Evolutionary conservation across 2,329 filamentous ascomycete genomes (phyloP), one percentile per base, ranked within the genome.

Genomic region (Gremmenia infestans): DNA sequence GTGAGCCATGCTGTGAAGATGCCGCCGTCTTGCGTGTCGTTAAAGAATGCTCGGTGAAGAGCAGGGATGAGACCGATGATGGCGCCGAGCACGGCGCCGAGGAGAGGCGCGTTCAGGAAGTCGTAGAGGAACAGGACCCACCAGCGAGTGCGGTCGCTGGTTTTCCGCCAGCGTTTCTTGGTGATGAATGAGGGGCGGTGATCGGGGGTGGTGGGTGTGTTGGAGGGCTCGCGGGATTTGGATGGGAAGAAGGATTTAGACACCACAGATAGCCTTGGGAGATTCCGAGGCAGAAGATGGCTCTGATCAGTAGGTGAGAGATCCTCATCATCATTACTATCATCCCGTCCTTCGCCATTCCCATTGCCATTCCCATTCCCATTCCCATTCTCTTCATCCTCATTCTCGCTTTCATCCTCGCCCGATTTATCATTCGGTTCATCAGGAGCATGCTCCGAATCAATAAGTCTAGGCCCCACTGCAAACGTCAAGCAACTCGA

Each of bases 1-100:
- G 84, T 87, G 40, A 88, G 71, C 85, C 84, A 88, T 1, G 84
- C 84, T 19, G 80, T 83, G 63, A 88, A 79, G 54, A 85, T 80
- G 1, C 86, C 84, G 5, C 85, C 85, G 5, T 85, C 72, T 7
- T 79, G 68, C 8, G 76, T 76, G 12, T 76, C 70, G 50, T 71
- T 76, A 72, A 88, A 88, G 69, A 89, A 88, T 2, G 81, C 77
- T 3, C 70, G 70, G 62, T 88, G 84, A 0, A 88, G 72, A 0
- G 76, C 64, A 0, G 84, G 83, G 0, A 79, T 74, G 2, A 88
- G 72, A 1, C 85, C 85, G 28, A 88, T 75, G 15, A 85, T 63
- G 2, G 76, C 77, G 4, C 85, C 85, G 2, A 81, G 67, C 2
- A 81, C 63, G 0, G 84, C 82, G 4, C 85, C 85, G 3, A 87